Evolutionary conservation across 1,139 yeast genomes (phyloP), one percentile per base, ranked within the genome.

Genomic region (Candida sp.): DNA sequence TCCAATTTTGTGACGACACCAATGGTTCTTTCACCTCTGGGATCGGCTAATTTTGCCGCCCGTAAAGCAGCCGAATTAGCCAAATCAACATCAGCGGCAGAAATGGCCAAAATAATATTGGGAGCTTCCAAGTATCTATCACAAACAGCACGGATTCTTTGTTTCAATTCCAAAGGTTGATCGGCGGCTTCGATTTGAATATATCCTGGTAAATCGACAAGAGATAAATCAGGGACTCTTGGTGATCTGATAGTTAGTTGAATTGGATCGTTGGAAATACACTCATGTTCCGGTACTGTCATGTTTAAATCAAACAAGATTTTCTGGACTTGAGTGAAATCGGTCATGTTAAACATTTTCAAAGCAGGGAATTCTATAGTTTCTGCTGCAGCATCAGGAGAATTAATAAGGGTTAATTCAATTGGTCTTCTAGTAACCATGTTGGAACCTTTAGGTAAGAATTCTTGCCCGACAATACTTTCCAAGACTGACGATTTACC

Each of bases 361-460:
- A 93, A 71, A 12, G 95, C 91, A 0, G 99, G 98, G 58, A 95
- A 93, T 61, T 93, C 98, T 1, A 97, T 97, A 33, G 84, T 81
- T 50, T 89, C 96, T 5, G 93, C 85, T 3, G 93, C 89, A 2
- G 87, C 70, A 30, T 79, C 81, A 5, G 95, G 95, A 2, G 96
- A 82, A 59, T 93, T 91, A 22, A 95, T 83, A 43, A 95, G 73
- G 0, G 99, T 95, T 52, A 95, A 74, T 64, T 91, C 98, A 43
- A 91, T 90, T 1, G 98, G 98, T 55, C 98, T 78, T 61, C 97
- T 79, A 0, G 98, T 91, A 21, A 91, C 97, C 97, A 91, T 91
- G 60, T 91, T 91, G 38, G 86, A 80, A 23, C 98, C 98, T 63
- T 91, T 91, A 25, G 98, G 98, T 46, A 91, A 69, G 55, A 91